A percentile compares a stretch with the other conserved stretches of the same genome.
phyloP scores from a whole-genome alignment of 352 stramenopile genomes.

The Phytophthora palmivora region DNA sequence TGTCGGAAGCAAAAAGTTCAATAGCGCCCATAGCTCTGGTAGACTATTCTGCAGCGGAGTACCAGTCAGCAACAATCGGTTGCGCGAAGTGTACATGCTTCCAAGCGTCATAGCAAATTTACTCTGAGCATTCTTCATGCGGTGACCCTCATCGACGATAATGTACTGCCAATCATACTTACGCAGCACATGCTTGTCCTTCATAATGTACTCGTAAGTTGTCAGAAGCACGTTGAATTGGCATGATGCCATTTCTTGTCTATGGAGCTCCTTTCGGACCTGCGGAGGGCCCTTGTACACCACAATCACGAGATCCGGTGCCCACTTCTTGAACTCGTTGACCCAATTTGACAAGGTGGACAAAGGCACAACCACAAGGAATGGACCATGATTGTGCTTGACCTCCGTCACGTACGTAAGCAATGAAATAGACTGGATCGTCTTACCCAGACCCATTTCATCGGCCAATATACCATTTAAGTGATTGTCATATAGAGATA shows the following conservation, averaged over 20 bases:
- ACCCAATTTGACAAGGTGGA: slow-evolving; percentile 95
- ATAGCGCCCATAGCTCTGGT: slow-evolving; percentile 92
- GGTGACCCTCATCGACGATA: slow-evolving; percentile 95
- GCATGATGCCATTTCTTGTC: slow-evolving; percentile 83
- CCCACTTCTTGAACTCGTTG: slow-evolving; percentile 95
- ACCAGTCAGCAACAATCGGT: slow-evolving; percentile 97
- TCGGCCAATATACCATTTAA: slow-evolving; percentile 99
- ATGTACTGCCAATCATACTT: slow-evolving; percentile 94
- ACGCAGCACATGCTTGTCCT: slow-evolving; percentile 90
- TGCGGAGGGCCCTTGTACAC: slow-evolving; percentile 94
- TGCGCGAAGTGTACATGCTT: slow-evolving; percentile 83
- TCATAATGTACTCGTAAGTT: slow-evolving; percentile 96
- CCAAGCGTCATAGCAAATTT: slow-evolving; percentile 91
- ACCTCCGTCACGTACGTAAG: slow-evolving; percentile 86
- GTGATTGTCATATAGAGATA: slow-evolving; percentile 98
- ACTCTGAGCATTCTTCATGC: slow-evolving; percentile 92
- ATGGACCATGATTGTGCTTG: slow-evolving; percentile 93
- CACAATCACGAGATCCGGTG: slow-evolving; percentile 95
- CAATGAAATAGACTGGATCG: slow-evolving; percentile 88
- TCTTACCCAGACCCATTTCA: slow-evolving; percentile 95
- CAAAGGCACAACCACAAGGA: slow-evolving; percentile 98
- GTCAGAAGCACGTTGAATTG: slow-evolving; percentile 94
- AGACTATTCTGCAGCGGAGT: slow-evolving; percentile 98
- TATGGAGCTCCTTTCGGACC: slow-evolving; percentile 83
- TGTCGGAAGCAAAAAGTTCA: slow-evolving; percentile 93